Evolutionary conservation across 164 flowering plant species (phyloP), one percentile per base, ranked within the genome.

Genomic region (Buxus sempervirens): DNA sequence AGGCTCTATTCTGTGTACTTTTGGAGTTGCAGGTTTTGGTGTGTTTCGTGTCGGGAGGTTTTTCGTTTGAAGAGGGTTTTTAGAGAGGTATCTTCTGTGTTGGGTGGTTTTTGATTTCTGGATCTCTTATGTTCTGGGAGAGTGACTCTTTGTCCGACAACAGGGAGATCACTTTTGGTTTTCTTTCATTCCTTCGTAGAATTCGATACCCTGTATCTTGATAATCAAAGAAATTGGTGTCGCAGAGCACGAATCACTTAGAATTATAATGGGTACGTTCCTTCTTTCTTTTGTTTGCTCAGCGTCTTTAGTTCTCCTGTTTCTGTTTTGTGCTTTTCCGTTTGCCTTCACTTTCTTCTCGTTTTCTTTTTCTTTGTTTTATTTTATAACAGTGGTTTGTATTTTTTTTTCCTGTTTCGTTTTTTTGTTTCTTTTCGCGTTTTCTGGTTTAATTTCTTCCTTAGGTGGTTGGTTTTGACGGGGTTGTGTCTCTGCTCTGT

Each of bases 211-310:
- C 41, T 51, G 48, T 27, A 13, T 63, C 45, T 58, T 65, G 66
- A 67, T 24, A 64, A 73, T 70, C 70, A 55, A 67, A 38, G 49
- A 57, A 19, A 22, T 56, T 15, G 28, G 25, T 55, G 24, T 54
- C 20, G 42, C 48, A 48, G 68, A 62, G 62, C 65, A 67, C 64
- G 18, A 70, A 22, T 69, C 42, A 53, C 74, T 67, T 24, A 71
- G 58, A 70, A 62, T 51, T 60, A 60, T 27, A 66, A 85, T 85
- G 86, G 82, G 89, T 85, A 80, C 38, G 83, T 63, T 19, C 24
- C 27, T 20, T 68, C 59, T 25, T 32, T 16, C 26, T 6, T 36
- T 20, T 20, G 54, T 32, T 20, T 59, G 23, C 15, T 38, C 27
- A 15, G 24, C 25, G 27, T 41, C 32, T 62, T 36, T 63, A 48